These are phyloP conservation scores for Leishmania guyanensis DNA, from an alignment of 208 protist genomes.

Conservation along the genomic window DNA sequence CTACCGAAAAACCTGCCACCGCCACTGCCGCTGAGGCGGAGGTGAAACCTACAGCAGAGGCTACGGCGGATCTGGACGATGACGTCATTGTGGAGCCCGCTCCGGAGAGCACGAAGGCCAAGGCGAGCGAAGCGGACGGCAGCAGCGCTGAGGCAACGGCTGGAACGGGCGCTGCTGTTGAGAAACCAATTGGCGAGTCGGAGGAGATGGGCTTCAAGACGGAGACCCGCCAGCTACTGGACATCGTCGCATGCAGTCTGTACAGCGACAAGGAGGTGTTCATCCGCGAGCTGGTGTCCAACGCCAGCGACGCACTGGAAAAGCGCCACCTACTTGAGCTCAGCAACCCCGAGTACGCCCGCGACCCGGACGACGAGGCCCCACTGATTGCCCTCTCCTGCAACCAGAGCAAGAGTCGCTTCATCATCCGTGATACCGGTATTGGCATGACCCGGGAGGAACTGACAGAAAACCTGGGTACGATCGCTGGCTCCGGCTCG, in stretches of 20 bases:
- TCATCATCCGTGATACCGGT: constrained; percentile 95
- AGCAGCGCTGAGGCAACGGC: constrained; percentile 12
- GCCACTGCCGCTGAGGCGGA: neutral
- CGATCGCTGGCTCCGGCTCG: constrained; percentile 91
- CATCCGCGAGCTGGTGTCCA: constrained; percentile 98
- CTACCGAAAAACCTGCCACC: constrained; percentile 17
- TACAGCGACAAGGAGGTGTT: constrained; percentile 99
- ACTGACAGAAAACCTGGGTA: constrained; percentile 95
- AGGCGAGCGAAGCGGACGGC: constrained; percentile 23
- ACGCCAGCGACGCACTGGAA: constrained; percentile 97
- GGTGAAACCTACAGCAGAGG: constrained; percentile 22
- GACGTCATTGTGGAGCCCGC: constrained; percentile 85
- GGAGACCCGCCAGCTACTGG: constrained; percentile 97
- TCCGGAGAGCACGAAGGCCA: constrained; percentile 29
- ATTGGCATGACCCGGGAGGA: constrained; percentile 98
- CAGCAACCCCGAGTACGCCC: constrained; percentile 83
- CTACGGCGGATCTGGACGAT: constrained; percentile 67
- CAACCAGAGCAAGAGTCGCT: constrained; percentile 93
- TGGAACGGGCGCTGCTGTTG: constrained; percentile 36
- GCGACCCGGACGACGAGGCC: constrained; percentile 80
- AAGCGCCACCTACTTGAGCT: constrained; percentile 93
- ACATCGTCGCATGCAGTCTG: constrained; percentile 97
- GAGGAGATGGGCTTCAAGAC: constrained; percentile 97
- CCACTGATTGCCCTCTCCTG: constrained; percentile 79
- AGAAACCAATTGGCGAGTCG: constrained; percentile 70